Evolutionary conservation across 176 grass and related monocot species (phyloP).

Genomic region (Secale cereale): DNA sequence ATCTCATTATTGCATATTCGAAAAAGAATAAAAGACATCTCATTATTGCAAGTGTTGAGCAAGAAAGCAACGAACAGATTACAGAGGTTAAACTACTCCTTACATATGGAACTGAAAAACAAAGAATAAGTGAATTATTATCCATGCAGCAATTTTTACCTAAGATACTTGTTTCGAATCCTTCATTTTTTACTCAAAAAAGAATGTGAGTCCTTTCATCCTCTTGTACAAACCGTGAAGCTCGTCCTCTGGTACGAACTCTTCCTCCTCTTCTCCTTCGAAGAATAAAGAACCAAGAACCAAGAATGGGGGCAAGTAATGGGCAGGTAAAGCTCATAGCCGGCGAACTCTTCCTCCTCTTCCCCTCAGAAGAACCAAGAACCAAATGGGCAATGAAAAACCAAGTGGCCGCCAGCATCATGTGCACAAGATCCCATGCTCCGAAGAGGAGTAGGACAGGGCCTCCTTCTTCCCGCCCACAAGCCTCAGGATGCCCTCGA

Average conservation of each 20-base stretch:
- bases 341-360: neutral
- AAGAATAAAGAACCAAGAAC: slow-evolving; percentile 31
- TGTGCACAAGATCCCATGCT: slow-evolving; percentile 42
- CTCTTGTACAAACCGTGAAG: neutral
- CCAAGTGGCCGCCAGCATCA: slow-evolving; percentile 3
- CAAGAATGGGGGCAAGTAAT: slow-evolving; percentile 12
- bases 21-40: neutral
- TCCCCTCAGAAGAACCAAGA: slow-evolving; percentile 23
- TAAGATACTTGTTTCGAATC: neutral
- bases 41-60: neutral
- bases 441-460: slow-evolving; percentile 23
- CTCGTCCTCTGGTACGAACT: neutral
- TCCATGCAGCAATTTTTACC: slow-evolving; percentile 7
- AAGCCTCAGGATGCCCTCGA: slow-evolving; percentile 53
- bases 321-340: neutral
- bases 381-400: neutral
- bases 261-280: slow-evolving; percentile 10
- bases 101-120: neutral
- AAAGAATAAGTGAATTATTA: slow-evolving; percentile 11
- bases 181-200: slow-evolving; percentile 15
- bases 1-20: too few relatives aligned
- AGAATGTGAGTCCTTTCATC: neutral
- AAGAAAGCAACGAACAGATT: neutral
- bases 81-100: neutral
- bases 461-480: slow-evolving; percentile 46